These are phyloP conservation scores for Ogataea ramenticola DNA, from an alignment of 805 yeast genomes.

Conservation along the genomic window DNA sequence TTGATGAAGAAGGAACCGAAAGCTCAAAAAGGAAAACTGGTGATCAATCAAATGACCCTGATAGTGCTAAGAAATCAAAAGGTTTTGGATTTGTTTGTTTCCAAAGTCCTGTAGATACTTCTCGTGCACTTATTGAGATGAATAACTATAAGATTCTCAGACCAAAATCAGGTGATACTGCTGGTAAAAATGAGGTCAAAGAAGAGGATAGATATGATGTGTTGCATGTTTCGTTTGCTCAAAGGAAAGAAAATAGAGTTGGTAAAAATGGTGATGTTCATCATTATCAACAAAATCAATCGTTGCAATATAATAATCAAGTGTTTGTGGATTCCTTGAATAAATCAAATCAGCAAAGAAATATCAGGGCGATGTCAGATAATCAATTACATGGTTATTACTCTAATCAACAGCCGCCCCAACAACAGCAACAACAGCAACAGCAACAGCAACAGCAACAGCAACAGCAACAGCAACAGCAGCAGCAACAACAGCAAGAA, in stretches of 20 bases:
- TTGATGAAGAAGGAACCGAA: neutral
- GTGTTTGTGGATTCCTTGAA: neutral
- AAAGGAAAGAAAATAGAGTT: conserved; percentile 53
- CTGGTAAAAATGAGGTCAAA: conserved; percentile 2
- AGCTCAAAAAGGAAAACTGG: neutral
- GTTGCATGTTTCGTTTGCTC: conserved; percentile 63
- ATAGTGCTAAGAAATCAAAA: conserved; percentile 36
- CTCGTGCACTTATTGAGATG: conserved; percentile 60
- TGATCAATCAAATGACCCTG: conserved; percentile 4
- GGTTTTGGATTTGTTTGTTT: conserved; percentile 83
- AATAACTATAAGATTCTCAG: conserved; percentile 38
- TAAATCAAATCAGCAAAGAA: neutral
- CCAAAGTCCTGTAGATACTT: conserved; percentile 58
- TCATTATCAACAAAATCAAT: conserved; percentile 29
- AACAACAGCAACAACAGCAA: conserved; percentile 4
- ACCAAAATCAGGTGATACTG: neutral
- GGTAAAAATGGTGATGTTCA: conserved; percentile 23
- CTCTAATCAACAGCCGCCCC: conserved; percentile 3
- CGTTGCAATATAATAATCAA: neutral
- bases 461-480: neutral
- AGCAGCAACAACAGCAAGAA: conserved; percentile 5
- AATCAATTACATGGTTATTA: neutral
- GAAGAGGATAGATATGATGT: conserved; percentile 6
- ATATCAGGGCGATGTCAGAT: neutral
- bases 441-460: neutral